These are phyloP conservation scores for Aspergillus fumigatiaffinis DNA, from an alignment of 2,329 filamentous ascomycete genomes.

Conservation along the genomic window DNA sequence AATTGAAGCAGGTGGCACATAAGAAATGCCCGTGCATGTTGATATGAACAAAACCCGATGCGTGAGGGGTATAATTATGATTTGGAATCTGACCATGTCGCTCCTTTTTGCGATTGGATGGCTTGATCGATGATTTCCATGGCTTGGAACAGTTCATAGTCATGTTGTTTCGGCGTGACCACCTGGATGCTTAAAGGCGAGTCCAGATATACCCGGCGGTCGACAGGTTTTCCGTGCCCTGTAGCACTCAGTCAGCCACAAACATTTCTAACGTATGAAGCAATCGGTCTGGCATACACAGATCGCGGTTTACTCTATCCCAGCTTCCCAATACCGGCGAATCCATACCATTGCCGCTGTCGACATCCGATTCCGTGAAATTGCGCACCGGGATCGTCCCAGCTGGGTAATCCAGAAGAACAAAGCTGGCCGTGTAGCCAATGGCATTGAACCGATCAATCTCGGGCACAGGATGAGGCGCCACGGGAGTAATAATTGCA, in stretches of 20 bases:
- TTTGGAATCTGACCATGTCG: too few species aligned
- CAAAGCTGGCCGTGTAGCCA: constrained; percentile 59
- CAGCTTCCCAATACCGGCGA: constrained; percentile 47
- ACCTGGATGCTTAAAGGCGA: constrained; percentile 57
- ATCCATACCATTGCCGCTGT: constrained; percentile 44
- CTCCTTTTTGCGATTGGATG: too few species aligned
- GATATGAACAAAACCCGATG: too few species aligned
- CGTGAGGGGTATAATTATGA: too few species aligned
- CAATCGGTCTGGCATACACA: constrained; percentile 45
- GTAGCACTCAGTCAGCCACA: constrained; percentile 3
- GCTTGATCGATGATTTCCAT: constrained; percentile 51
- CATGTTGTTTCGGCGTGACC: constrained; percentile 52
- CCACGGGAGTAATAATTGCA: constrained; percentile 60
- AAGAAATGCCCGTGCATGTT: too few species aligned
- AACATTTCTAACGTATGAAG: background rate
- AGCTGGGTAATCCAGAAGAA: constrained; percentile 60
- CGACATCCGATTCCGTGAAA: constrained; percentile 48
- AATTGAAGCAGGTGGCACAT: too few species aligned
- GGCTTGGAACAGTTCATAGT: constrained; percentile 51
- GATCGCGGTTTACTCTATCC: constrained; percentile 58
- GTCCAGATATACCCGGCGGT: constrained; percentile 52
- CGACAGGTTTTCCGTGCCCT: constrained; percentile 47
- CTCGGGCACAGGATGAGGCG: constrained; percentile 60
- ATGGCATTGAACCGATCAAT: constrained; percentile 61
- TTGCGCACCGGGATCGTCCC: constrained; percentile 54